Base-by-base conservation (phyloP, 1,284 basidiomycete species). In the Erythrobasidium hasegawianum region DNA sequence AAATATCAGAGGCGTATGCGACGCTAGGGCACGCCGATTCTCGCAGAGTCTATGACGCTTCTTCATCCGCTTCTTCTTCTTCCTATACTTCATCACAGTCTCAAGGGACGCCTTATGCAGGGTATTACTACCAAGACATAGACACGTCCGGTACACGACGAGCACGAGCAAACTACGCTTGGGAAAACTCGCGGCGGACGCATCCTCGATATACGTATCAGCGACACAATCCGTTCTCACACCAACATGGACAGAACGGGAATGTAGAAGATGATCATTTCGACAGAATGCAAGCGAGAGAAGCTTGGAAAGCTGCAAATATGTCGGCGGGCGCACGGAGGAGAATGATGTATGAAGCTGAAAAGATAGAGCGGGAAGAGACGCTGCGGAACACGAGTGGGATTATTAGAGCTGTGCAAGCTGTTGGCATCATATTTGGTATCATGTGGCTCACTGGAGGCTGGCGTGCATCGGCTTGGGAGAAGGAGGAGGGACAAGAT, bases 1-100 rank as follows among this genome's bases (percentile, higher is more conserved):
- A 45, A 22, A 67, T 67, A 24, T 67, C 64, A 13, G 64, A 59
- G 55, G 64, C 64, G 2, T 67, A 67, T 56, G 57, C 64, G 24
- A 67, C 57, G 4, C 57, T 67, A 8, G 64, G 64, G 16, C 54
- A 59, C 26, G 57, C 50, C 27, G 64, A 59, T n/a, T 57, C 64
- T 20, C 64, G 64, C 13, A 59, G 52, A 57, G 40, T 26, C 8
- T 67, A 67, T 40, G 64, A 67, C 29, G 26, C n/a, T n/a, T 59
- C 57, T 13, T 29, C 49, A 20, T 39, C 56, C 14, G 33, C 56
- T 33, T 38, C 45, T 20, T 40, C 26, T 2, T 14, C 49, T 3
- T 16, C 26, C n/a, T 54, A 27, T 26, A 9, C 64, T 18, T 49
- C 18, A 22, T 20, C 29, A 1, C 33, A 67, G 18, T 22, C 39